Evolutionary conservation across 441 rosid species (phyloP).

Genomic region (Theobroma grandiflorum): DNA sequence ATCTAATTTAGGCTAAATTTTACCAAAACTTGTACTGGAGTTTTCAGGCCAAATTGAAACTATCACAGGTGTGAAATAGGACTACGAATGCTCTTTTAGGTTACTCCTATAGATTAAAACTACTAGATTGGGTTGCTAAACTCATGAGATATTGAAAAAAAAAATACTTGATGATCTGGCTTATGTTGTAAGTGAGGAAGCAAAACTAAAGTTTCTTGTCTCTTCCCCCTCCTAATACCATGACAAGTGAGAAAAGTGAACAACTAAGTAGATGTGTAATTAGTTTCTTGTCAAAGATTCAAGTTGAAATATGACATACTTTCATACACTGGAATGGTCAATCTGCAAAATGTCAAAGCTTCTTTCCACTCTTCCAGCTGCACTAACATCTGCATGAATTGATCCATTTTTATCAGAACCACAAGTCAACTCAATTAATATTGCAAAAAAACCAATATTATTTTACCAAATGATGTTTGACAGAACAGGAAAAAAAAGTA

Average conservation of each 20-base stretch:
- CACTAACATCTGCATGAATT: conserved; percentile 69
- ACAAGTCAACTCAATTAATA: conserved; percentile 7
- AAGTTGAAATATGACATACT: conserved; percentile 58
- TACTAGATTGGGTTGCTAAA: conserved; percentile 2
- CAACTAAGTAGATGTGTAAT: background rate
- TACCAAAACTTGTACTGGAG: background rate
- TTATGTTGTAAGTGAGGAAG: background rate
- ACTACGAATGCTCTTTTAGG: background rate
- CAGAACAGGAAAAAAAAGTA: background rate
- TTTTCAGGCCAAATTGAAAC: background rate
- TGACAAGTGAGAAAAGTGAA: background rate
- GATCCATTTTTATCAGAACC: conserved; percentile 21
- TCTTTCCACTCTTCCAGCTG: conserved; percentile 81
- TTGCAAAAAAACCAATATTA: conserved; percentile 15
- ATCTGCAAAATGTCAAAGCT: conserved; percentile 75
- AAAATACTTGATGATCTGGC: background rate
- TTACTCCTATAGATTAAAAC: background rate
- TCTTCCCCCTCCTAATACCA: background rate
- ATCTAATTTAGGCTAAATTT: background rate
- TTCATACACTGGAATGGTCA: conserved; percentile 80
- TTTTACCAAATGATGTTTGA: background rate
- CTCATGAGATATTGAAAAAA: background rate
- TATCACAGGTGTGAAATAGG: background rate
- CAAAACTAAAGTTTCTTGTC: background rate
- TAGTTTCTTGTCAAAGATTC: conserved; percentile 17